These are phyloP conservation scores for Cylindrotheca closterium DNA, from an alignment of 108 stramenopile genomes.

Conservation along the genomic window DNA sequence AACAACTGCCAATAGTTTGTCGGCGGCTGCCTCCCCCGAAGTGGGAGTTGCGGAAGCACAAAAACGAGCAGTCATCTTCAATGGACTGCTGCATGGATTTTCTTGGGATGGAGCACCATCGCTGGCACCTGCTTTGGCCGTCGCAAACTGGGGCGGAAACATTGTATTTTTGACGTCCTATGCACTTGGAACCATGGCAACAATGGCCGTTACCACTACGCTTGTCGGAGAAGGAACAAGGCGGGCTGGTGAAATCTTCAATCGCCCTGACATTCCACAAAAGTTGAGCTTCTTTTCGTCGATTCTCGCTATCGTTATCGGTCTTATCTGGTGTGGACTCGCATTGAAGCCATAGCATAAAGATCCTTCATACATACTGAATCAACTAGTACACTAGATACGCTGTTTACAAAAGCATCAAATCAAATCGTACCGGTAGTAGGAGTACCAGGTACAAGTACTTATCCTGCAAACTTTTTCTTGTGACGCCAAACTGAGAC, in stretches of 20 bases:
- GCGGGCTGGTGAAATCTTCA: conserved; percentile 69
- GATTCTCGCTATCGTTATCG: conserved; percentile 78
- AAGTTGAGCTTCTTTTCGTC: conserved; percentile 77
- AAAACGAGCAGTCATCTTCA: conserved; percentile 90
- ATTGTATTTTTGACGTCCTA: conserved; percentile 90
- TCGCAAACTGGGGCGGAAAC: conserved; percentile 85
- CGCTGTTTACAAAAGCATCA: too few species aligned
- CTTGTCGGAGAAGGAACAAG: conserved; percentile 87
- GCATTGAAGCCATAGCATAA: conserved; percentile 43
- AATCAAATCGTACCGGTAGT: too few species aligned
- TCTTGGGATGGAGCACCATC: conserved; percentile 96
- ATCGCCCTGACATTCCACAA: conserved; percentile 86
- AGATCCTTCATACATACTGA: too few species aligned
- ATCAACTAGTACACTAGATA: too few species aligned
- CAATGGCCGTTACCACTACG: conserved; percentile 84
- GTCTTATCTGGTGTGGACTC: conserved; percentile 80
- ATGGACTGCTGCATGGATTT: conserved; percentile 94
- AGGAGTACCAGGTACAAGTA: too few species aligned
- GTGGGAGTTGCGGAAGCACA: conserved; percentile 23
- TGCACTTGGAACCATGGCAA: conserved; percentile 89
- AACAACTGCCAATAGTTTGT: conserved; percentile 32
- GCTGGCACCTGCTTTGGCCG: conserved; percentile 91
- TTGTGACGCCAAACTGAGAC: too few species aligned
- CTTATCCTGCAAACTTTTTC: too few species aligned
- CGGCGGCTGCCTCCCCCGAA: conserved; percentile 39